phyloP scores from a whole-genome alignment of 371 early-diverging fungal genomes.

The Mucor sp. region DNA sequence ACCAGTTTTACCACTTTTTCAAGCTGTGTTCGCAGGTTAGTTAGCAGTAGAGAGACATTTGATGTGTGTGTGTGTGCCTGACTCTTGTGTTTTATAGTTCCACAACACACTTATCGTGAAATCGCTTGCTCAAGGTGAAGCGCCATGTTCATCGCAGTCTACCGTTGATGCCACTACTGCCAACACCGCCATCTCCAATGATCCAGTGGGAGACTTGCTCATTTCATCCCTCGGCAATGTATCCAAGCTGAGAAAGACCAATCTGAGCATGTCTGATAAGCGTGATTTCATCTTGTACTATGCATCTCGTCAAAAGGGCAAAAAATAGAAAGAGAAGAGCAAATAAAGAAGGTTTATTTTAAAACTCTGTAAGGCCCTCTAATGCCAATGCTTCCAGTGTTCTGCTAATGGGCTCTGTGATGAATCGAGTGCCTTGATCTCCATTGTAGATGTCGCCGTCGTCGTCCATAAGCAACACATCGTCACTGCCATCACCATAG shows the following conservation, averaged over 20 bases:
- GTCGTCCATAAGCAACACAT: conserved; percentile 23
- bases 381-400: conserved; percentile 49
- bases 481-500: conserved; percentile 25
- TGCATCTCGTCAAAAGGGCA: conserved; percentile 46
- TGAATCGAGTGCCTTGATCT: conserved; percentile 19
- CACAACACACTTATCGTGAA: conserved; percentile 62
- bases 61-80: too few species aligned
- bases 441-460: conserved; percentile 27
- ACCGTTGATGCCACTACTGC: conserved; percentile 34
- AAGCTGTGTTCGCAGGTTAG: conserved; percentile 65
- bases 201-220: conserved; percentile 64
- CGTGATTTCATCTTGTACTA: conserved; percentile 80
- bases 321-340: not conserved
- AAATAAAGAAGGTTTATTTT: not conserved
- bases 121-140: conserved; percentile 52
- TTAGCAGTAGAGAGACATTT: too few species aligned
- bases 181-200: conserved; percentile 36
- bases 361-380: conserved; percentile 40
- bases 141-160: conserved; percentile 11
- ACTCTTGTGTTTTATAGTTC: conserved; percentile 24
- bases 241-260: conserved; percentile 73
- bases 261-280: conserved; percentile 76
- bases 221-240: conserved; percentile 62
- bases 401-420: conserved; percentile 42
- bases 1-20: conserved; percentile 57